Evolutionary conservation across 1,139 yeast genomes (phyloP), one percentile per base, ranked within the genome.

Genomic region (Saccharomycopsis phalli): DNA sequence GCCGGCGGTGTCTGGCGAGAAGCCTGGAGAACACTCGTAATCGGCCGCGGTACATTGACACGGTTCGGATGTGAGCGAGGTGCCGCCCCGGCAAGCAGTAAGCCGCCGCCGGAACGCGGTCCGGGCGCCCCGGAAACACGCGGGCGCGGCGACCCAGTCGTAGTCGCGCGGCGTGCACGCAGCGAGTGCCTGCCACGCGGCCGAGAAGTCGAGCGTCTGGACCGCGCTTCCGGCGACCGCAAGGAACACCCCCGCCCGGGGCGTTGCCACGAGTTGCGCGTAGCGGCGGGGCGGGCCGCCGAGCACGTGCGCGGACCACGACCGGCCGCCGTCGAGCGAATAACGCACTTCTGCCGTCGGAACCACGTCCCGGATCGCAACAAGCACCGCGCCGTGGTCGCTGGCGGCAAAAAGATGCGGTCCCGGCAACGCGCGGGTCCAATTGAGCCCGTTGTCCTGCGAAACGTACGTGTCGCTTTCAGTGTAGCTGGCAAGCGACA

Each of bases 11-110:
- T 62, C 56, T 14, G 49, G 49, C 42, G 16, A 27, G 51, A 73
- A 77, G 6, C 73, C 76, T n/a, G 55, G 58, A 5, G 65, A 69
- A 58, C 88, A 80, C 54, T 80, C 87, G 47, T 68, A 74, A 54
- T 81, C 88, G 5, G 46, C 47, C 23, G 59, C 66, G 0, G 68
- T 54, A 59, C 91, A 80, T 16, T 61, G 59, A 57, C 91, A 80
- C 11, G 70, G 62, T 40, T 69, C 76, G 33, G 68, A 72, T 34
- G 58, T 55, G 5, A 68, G n/a, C n/a, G n/a, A n/a, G n/a, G n/a
- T n/a, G n/a, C n/a, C n/a, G n/a, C n/a, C n/a, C n/a, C n/a, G n/a
- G n/a, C n/a, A n/a, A n/a, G n/a, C n/a, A n/a, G n/a, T n/a, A n/a
- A n/a, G n/a, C n/a, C n/a, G n/a, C n/a, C n/a, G n/a, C n/a, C n/a